Conservation (phyloP, 805 yeast genomes). For the Zygosaccharomyces bailii region DNA sequence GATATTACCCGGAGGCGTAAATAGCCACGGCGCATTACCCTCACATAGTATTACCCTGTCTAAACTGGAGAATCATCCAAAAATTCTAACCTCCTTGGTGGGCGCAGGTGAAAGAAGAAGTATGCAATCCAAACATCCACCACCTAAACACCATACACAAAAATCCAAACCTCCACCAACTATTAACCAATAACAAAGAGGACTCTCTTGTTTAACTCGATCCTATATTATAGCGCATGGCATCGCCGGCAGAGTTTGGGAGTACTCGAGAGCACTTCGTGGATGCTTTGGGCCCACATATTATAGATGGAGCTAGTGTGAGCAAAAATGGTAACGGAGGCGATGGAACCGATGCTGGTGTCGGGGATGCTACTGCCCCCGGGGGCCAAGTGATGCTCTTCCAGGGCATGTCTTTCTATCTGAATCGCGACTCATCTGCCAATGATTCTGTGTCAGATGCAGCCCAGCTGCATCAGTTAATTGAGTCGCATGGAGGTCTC, state of each 20-base stretch:
- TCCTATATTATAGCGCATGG: conserved; percentile 12
- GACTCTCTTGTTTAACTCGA: not conserved
- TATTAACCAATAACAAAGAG: not conserved
- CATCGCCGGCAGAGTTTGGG: conserved; percentile 27
- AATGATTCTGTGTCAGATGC: conserved; percentile 25
- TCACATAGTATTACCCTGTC: no score
- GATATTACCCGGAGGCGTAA: no score
- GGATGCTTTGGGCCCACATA: conserved; percentile 21
- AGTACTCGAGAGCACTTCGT: conserved; percentile 29
- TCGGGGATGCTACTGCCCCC: not conserved
- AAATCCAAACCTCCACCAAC: conserved; percentile 9
- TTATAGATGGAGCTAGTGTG: conserved; percentile 2
- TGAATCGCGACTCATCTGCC: conserved; percentile 27
- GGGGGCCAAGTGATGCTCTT: conserved; percentile 8
- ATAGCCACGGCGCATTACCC: no score
- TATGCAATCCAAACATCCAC: conserved; percentile 9
- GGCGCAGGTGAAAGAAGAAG: not conserved
- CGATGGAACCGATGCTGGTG: not conserved
- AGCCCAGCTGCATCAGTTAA: conserved; percentile 20
- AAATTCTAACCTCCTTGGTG: not conserved
- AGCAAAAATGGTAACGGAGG: not conserved
- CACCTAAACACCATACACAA: conserved; percentile 23
- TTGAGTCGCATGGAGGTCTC: conserved; percentile 27
- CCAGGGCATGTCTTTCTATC: conserved; percentile 21
- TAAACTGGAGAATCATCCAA: no score